Evolutionary conservation across 2,329 filamentous ascomycete species (phyloP).

Genomic region (Fusarium mundagurra): DNA sequence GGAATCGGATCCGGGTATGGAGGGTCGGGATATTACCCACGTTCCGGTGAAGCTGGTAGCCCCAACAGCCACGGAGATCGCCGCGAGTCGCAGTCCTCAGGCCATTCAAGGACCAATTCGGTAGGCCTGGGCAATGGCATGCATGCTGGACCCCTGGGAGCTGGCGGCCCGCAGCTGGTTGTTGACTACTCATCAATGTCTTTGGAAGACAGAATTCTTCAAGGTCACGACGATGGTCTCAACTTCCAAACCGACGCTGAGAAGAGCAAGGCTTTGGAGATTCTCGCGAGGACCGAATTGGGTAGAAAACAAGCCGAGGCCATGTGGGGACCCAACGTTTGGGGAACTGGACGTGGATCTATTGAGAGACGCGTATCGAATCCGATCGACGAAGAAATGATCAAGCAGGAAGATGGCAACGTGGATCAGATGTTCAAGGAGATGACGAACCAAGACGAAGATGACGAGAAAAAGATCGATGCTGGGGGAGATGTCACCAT

Average conservation of each 20-base stretch:
- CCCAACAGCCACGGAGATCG: constrained; percentile 43
- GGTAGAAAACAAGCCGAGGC: constrained; percentile 62
- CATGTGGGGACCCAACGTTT: constrained; percentile 62
- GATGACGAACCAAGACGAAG: constrained; percentile 63
- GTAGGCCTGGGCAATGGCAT: constrained; percentile 54
- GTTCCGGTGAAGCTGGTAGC: constrained; percentile 25
- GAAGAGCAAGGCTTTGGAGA: constrained; percentile 63
- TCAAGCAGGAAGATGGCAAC: constrained; percentile 56
- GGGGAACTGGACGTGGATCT: constrained; percentile 49
- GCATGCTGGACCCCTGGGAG: constrained; percentile 56
- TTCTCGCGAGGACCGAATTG: constrained; percentile 60
- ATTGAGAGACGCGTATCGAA: constrained; percentile 43
- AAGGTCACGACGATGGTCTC: constrained; percentile 57
- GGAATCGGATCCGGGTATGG: constrained; percentile 37
- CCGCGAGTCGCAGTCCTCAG: constrained; percentile 39
- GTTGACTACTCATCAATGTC: constrained; percentile 53
- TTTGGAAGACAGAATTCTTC: constrained; percentile 62
- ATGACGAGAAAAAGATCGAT: constrained; percentile 52
- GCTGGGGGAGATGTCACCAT: constrained; percentile 45
- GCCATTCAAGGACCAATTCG: constrained; percentile 47
- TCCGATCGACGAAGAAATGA: constrained; percentile 44
- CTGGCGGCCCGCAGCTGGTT: constrained; percentile 55
- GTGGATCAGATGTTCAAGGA: constrained; percentile 67
- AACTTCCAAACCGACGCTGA: constrained; percentile 57
- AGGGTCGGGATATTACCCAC: constrained; percentile 40